Evolutionary conservation across 192 early-diverging fungal genomes (phyloP).

Genomic region (Umbelopsis isabellina): DNA sequence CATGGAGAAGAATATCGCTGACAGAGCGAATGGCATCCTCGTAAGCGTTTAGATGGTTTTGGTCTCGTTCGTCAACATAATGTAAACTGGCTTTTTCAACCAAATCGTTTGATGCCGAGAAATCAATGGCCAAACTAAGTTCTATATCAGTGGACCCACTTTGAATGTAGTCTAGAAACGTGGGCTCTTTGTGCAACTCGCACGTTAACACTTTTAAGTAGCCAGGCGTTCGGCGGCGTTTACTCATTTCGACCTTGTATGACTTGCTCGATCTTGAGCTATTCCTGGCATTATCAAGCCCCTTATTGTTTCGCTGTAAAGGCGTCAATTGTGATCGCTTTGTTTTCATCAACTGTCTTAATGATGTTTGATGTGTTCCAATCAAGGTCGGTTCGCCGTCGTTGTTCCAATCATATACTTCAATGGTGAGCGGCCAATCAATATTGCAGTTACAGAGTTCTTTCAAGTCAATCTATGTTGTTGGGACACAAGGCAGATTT

Average conservation of each 20-base stretch:
- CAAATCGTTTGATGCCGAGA: slow-evolving; percentile 15
- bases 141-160: slow-evolving; percentile 17
- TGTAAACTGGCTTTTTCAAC: slow-evolving; percentile 13
- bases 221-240: not conserved
- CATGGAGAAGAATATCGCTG: slow-evolving; percentile 3
- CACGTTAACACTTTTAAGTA: slow-evolving; percentile 15
- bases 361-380: slow-evolving; percentile 1
- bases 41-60: slow-evolving; percentile 8
- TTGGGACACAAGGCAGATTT: too few relatives aligned
- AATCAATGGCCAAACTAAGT: slow-evolving; percentile 15
- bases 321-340: not conserved
- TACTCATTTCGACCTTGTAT: not conserved
- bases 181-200: slow-evolving; percentile 5
- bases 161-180: slow-evolving; percentile 18
- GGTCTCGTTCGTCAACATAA: slow-evolving; percentile 15
- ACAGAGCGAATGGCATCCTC: slow-evolving; percentile 14
- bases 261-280: not conserved
- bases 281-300: not conserved
- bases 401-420: slow-evolving; percentile 25
- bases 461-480: not conserved
- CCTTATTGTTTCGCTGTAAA: not conserved
- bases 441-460: slow-evolving; percentile 19
- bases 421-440: slow-evolving; percentile 15
- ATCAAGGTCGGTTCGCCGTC: slow-evolving; percentile 2
- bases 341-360: not conserved